Percentiles rank a stretch among this genome's conserved stretches.
Conservation (phyloP, 148 eudicot genomes). For the Pouteria glomerata region DNA sequence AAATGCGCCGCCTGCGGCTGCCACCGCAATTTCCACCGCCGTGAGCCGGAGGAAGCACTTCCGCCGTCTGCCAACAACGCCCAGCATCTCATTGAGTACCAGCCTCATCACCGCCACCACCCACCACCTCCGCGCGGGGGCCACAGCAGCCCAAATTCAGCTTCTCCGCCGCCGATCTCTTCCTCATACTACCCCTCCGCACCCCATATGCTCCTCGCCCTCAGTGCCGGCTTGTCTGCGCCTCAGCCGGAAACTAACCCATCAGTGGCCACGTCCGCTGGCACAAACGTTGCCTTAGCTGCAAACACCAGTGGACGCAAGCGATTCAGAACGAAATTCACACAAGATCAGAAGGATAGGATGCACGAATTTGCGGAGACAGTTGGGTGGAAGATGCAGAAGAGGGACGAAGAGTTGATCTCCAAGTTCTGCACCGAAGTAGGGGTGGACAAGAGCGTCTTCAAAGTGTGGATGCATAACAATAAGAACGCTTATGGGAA, state of each 20-base stretch:
- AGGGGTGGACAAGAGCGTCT: conserved; percentile 46
- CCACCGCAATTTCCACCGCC: conserved; percentile 46
- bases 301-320: conserved; percentile 21
- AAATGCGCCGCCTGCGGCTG: conserved; percentile 47
- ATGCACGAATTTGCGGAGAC: conserved; percentile 50
- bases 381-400: conserved; percentile 62
- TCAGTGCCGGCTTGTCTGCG: conserved; percentile 20
- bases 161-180: conserved; percentile 60
- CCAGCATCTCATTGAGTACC: conserved; percentile 41
- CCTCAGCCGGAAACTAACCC: neutral
- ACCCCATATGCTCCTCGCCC: conserved; percentile 53
- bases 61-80: neutral
- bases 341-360: conserved; percentile 34
- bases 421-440: conserved; percentile 31
- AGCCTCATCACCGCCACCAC: conserved; percentile 53
- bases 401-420: conserved; percentile 32
- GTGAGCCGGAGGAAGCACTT: neutral
- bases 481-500: conserved; percentile 43
- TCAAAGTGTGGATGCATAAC: conserved; percentile 67
- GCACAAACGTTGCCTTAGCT: neutral
- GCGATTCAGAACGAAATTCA: conserved; percentile 49
- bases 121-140: conserved; percentile 31
- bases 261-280: neutral
- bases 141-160: conserved; percentile 34
- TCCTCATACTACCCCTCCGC: conserved; percentile 49